Base-by-base conservation (phyloP, 345 rosid species). In the Populus alba region DNA sequence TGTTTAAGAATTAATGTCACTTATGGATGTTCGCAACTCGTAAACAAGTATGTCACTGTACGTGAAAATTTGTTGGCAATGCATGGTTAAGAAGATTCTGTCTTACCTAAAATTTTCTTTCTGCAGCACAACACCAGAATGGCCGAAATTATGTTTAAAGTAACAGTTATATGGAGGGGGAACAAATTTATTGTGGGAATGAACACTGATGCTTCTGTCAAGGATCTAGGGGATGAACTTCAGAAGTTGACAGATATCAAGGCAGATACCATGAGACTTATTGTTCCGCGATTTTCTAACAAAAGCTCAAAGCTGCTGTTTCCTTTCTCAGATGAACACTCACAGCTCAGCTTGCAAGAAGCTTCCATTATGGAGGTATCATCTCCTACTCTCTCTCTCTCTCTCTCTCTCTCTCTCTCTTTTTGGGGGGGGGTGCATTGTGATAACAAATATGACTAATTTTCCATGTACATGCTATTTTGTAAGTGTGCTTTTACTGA, bases 161-260 rank as follows among this genome's bases (percentile, higher is more conserved):
- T 94, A 73, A 66, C 88, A 0, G 86, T 91, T 68, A 20, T 82
- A 51, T 96, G 99, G 99, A 92, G 94, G 75, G 91, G 95, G 63
- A 89, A 86, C 82, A 91, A 84, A 78, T 91, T 89, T 78, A 69
- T 75, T 17, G 77, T 91, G n/a, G 87, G 86, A 78, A 89, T 92
- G 81, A 79, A 85, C 80, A 80, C 85, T 10, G 79, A 39, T 39
- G 86, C 95, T 15, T 81, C 83, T 78, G 82, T 96, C 70, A 90
- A 89, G 79, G 92, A 87, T 70, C 86, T 96, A 31, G 97, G 98
- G 31, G 83, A 84, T 76, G 92, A 91, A 75, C 84, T 96, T 80
- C 91, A 81, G 78, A 91, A 87, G 62, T 80, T 94, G 85, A 88
- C 97, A 0, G 82, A 86, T 77, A 92, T 94, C 47, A 92, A 88